Conservation (phyloP, 805 yeast species). For the Ogataea henricii region DNA sequence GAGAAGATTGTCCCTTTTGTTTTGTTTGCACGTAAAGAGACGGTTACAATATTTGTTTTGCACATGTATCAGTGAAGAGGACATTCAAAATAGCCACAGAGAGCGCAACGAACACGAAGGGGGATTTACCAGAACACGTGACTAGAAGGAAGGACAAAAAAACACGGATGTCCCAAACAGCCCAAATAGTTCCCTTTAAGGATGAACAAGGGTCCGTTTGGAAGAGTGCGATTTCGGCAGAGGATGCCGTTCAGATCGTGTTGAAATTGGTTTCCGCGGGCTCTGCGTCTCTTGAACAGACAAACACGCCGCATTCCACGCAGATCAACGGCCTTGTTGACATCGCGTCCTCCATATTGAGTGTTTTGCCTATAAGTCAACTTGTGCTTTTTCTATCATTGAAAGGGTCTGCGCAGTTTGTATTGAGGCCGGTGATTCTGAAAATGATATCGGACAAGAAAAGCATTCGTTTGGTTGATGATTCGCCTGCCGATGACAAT, state of each 20-base stretch:
- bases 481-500: background rate
- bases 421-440: background rate
- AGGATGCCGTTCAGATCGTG: background rate
- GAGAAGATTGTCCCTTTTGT: conserved; percentile 1
- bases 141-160: background rate
- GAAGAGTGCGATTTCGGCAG: background rate
- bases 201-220: background rate
- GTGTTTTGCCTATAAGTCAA: conserved; percentile 11
- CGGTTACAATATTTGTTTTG: background rate
- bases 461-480: conserved; percentile 7
- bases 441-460: background rate
- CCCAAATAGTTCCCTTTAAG: conserved; percentile 7
- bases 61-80: conserved; percentile 1
- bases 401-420: conserved; percentile 1
- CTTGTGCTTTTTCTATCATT: conserved; percentile 13
- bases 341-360: conserved; percentile 8
- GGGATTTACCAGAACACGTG: background rate
- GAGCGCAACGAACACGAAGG: background rate
- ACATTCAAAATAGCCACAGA: background rate
- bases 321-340: background rate
- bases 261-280: background rate
- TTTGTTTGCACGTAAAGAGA: background rate
- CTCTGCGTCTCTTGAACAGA: background rate
- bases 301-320: background rate
- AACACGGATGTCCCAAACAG: background rate